Conservation (phyloP, 1,139 yeast genomes). For the Kodamaea plutei region DNA sequence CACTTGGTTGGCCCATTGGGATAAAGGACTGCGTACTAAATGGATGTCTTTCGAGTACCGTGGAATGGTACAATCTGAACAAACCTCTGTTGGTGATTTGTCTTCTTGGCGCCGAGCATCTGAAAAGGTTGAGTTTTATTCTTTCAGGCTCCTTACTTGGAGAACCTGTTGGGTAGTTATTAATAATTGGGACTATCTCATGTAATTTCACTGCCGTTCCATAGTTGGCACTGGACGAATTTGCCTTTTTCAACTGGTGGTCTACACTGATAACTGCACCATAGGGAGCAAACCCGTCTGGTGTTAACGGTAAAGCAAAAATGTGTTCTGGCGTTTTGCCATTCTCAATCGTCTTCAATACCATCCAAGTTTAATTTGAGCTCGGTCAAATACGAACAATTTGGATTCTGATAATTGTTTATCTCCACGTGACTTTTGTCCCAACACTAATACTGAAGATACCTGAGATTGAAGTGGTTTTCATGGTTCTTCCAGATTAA, state of each 20-base stretch:
- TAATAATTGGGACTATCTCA: constrained; percentile 65
- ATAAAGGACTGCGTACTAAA: constrained; percentile 85
- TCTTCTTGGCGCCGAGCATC: constrained; percentile 73
- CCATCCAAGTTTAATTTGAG: constrained; percentile 34
- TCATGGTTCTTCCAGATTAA: no score
- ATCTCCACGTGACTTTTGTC: constrained; percentile 5
- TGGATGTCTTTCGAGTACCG: constrained; percentile 87
- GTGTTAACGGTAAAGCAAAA: constrained; percentile 37
- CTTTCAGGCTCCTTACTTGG: constrained; percentile 45
- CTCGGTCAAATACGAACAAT: constrained; percentile 1
- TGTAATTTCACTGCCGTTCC: constrained; percentile 87
- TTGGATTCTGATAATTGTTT: no score
- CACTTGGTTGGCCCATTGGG: constrained; percentile 70
- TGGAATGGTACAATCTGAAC: constrained; percentile 45
- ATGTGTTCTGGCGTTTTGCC: constrained; percentile 19
- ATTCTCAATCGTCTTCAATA: constrained; percentile 36
- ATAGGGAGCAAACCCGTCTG: constrained; percentile 37
- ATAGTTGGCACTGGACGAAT: constrained; percentile 64
- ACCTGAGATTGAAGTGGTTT: no score
- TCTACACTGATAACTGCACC: constrained; percentile 48
- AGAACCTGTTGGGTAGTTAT: constrained; percentile 40
- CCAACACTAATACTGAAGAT: no score
- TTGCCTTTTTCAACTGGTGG: constrained; percentile 32
- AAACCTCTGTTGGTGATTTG: constrained; percentile 34
- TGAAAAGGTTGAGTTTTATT: constrained; percentile 78